These are phyloP conservation scores for Stygiomarasmius scandens DNA, from an alignment of 1,284 basidiomycete genomes.

Conservation along the genomic window DNA sequence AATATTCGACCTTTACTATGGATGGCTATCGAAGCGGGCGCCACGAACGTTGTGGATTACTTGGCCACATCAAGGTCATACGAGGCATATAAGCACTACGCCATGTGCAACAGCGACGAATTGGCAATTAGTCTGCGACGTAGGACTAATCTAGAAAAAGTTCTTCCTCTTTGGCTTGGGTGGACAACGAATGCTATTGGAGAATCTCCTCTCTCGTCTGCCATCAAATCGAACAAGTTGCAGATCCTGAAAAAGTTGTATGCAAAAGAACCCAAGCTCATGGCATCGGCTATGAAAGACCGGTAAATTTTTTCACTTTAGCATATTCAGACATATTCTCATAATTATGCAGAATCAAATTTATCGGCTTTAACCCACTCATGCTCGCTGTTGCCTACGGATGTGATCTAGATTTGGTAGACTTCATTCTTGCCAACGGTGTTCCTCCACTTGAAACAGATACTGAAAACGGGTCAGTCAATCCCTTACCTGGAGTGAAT, in stretches of 20 bases:
- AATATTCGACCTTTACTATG: constrained; percentile 42
- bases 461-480: constrained; percentile 41
- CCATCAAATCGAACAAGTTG: constrained; percentile 36
- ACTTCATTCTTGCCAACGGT: constrained; percentile 51
- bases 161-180: constrained; percentile 50
- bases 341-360: constrained; percentile 42
- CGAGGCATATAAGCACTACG: constrained; percentile 45
- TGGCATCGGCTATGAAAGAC: constrained; percentile 41
- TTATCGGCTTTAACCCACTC: constrained; percentile 45
- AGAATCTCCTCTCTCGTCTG: constrained; percentile 51
- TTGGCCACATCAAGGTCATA: constrained; percentile 37
- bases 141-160: constrained; percentile 37
- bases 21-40: constrained; percentile 37
- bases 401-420: constrained; percentile 38
- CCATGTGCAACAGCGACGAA: constrained; percentile 41
- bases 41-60: constrained; percentile 47
- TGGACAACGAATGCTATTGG: constrained; percentile 47
- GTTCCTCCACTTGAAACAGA: constrained; percentile 48
- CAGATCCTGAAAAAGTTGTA: constrained; percentile 46
- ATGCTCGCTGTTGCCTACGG: constrained; percentile 40
- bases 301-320: constrained; percentile 33
- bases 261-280: constrained; percentile 39
- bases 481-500: not conserved
- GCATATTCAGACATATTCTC: not conserved
- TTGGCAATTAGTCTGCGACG: constrained; percentile 39